Evolutionary conservation across 106 monocot genomes (phyloP).

Genomic region (Allium cepa): DNA sequence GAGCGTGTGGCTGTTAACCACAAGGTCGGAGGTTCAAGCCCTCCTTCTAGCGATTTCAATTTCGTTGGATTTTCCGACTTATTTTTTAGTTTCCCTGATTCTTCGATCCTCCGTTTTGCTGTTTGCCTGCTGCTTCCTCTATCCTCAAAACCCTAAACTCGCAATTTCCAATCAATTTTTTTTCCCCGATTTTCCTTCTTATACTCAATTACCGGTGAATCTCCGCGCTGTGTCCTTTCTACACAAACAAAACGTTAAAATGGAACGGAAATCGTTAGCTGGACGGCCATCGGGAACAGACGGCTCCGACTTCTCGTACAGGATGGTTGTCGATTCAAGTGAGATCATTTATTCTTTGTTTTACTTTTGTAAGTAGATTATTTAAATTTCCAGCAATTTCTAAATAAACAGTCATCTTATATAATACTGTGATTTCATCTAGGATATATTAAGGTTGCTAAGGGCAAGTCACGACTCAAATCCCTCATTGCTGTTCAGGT

Average conservation of each 20-base stretch:
- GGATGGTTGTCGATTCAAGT: slow-evolving; percentile 92
- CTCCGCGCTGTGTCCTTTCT: no score
- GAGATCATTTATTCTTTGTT: neutral
- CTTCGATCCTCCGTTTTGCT: no score
- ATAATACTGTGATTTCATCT: neutral
- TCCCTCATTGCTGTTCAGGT: slow-evolving; percentile 45
- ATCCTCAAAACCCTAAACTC: no score
- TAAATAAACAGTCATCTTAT: neutral
- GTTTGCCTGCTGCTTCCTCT: no score
- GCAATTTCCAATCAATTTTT: no score
- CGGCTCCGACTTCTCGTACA: slow-evolving; percentile 86
- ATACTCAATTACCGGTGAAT: no score
- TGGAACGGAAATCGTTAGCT: slow-evolving; percentile 5
- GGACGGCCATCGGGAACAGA: slow-evolving; percentile 83
- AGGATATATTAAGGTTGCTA: slow-evolving; percentile 88
- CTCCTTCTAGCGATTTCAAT: slow-evolving; percentile 1
- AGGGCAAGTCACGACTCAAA: slow-evolving; percentile 53
- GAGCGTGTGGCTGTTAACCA: slow-evolving; percentile 88
- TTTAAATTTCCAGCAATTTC: neutral
- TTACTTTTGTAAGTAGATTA: neutral
- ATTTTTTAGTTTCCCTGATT: no score
- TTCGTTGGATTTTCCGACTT: no score
- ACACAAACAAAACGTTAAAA: no score
- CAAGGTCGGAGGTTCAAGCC: slow-evolving; percentile 72
- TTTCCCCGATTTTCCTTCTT: no score